Base-by-base conservation (phyloP, 1,139 yeast genomes). In the Scheffersomyces titani region DNA sequence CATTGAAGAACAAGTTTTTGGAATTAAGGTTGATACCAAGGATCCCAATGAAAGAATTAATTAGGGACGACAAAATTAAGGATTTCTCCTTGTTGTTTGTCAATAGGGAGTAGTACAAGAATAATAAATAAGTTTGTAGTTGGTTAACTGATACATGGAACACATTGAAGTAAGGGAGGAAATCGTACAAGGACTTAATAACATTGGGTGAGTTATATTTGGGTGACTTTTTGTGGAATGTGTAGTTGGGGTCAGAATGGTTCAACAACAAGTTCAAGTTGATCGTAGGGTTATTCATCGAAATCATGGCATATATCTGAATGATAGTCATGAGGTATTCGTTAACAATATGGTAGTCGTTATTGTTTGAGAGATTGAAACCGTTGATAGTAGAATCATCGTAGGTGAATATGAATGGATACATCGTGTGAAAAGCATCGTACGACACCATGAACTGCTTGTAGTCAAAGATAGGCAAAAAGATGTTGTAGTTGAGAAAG, bases 391-490 rank as follows among this genome's bases (percentile, higher is more conserved):
- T 78, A 7, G 83, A 78, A 62, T 80, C 83, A 57, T 78, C 82
- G 58, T 80, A 80, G 1, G 83, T 80, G 63, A 80, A 80, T 68
- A 80, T 78, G 58, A 80, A 80, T 16, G 84, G 84, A 63, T 82
- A 84, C 78, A 82, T 83, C 54, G 85, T 83, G 62, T 82, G 84
- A 65, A 84, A 83, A 3, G 81, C 83, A 56, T 84, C 84, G 61
- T 86, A 86, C 54, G 80, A 77, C 62, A 80, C 82, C 80, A 85
- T 85, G 63, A 86, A 86, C 49, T 76, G 70, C 52, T 78, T 80
- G 62, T 83, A 86, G 65, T 86, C 89, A 59, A 86, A 78, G n/a
- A 86, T 82, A 11, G 90, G 90, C 36, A 86, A 79, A 59, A 86
- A 76, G 20, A 80, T 77, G 67, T 86, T 86, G 65, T 84, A 81